Evolutionary conservation across 2,329 filamentous ascomycete genomes (phyloP).

Genomic region (Teratosphaeria pseudoeucalypti): DNA sequence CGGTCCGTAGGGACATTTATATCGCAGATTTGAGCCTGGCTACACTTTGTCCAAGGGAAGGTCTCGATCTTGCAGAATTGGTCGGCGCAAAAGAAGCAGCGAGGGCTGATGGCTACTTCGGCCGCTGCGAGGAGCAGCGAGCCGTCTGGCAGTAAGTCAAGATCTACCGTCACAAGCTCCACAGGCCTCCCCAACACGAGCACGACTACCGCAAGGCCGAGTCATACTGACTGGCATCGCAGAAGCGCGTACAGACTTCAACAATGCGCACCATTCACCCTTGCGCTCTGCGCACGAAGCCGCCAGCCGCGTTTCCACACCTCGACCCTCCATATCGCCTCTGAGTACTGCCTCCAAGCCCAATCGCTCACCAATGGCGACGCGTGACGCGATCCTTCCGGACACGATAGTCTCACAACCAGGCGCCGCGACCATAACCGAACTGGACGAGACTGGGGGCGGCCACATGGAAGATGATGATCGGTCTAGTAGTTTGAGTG

Average conservation of each 20-base stretch:
- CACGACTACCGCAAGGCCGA: not conserved
- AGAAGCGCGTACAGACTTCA: slow-evolving; percentile 8
- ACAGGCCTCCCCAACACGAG: not conserved
- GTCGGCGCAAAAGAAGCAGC: slow-evolving; percentile 1
- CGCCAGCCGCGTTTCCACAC: slow-evolving; percentile 11
- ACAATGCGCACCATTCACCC: slow-evolving; percentile 8
- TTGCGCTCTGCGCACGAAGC: slow-evolving; percentile 5
- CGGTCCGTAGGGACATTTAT: not conserved
- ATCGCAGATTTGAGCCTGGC: not conserved
- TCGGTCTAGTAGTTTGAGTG: slow-evolving; percentile 83
- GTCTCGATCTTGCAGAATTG: not conserved
- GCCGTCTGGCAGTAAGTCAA: slow-evolving; percentile 10
- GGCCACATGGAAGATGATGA: slow-evolving; percentile 17
- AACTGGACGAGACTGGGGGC: slow-evolving; percentile 1
- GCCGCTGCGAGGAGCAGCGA: slow-evolving; percentile 17
- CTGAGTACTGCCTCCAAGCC: slow-evolving; percentile 20
- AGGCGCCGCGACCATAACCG: not conserved
- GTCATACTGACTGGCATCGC: not conserved
- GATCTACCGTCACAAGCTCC: not conserved
- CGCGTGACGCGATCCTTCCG: slow-evolving; percentile 6
- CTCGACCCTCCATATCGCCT: slow-evolving; percentile 25
- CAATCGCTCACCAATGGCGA: slow-evolving; percentile 18
- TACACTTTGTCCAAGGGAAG: not conserved
- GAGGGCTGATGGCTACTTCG: slow-evolving; percentile 15
- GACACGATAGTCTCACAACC: not conserved